Conservation (phyloP, 305 asterid species). For the Fraxinus sp. region DNA sequence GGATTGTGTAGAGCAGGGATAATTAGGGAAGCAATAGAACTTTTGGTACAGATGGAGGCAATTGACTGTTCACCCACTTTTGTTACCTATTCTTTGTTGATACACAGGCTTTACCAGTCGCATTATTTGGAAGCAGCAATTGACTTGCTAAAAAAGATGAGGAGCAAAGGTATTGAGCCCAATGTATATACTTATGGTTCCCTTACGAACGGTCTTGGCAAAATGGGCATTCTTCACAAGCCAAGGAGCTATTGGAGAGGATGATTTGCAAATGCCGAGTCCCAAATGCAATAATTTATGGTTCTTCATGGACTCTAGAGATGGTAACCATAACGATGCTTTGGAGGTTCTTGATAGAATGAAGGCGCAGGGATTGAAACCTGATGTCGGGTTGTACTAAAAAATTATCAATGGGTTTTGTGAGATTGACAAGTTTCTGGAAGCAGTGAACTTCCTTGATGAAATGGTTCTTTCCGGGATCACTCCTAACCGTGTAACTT, state of each 20-base stretch:
- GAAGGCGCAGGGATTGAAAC: slow-evolving; percentile 87
- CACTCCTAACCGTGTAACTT: slow-evolving; percentile 71
- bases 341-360: slow-evolving; percentile 77
- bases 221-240: slow-evolving; percentile 68
- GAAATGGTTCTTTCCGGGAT: slow-evolving; percentile 81
- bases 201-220: slow-evolving; percentile 84
- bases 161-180: slow-evolving; percentile 64
- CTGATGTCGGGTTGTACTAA: slow-evolving; percentile 83
- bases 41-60: slow-evolving; percentile 74
- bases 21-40: slow-evolving; percentile 76
- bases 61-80: slow-evolving; percentile 72
- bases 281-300: slow-evolving; percentile 79
- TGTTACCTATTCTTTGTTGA: slow-evolving; percentile 59
- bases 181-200: slow-evolving; percentile 81
- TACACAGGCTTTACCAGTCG: slow-evolving; percentile 64
- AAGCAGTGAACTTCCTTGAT: slow-evolving; percentile 83
- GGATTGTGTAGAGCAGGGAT: slow-evolving; percentile 74
- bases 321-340: slow-evolving; percentile 58
- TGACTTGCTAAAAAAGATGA: slow-evolving; percentile 72
- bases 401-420: slow-evolving; percentile 64
- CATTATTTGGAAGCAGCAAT: slow-evolving; percentile 63
- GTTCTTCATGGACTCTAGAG: slow-evolving; percentile 79
- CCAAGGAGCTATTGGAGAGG: slow-evolving; percentile 60
- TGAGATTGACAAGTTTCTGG: slow-evolving; percentile 53
- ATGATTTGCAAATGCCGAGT: slow-evolving; percentile 45